phyloP scores from a whole-genome alignment of 768 basidiomycete species.

The Lactifluus subvellereus region DNA sequence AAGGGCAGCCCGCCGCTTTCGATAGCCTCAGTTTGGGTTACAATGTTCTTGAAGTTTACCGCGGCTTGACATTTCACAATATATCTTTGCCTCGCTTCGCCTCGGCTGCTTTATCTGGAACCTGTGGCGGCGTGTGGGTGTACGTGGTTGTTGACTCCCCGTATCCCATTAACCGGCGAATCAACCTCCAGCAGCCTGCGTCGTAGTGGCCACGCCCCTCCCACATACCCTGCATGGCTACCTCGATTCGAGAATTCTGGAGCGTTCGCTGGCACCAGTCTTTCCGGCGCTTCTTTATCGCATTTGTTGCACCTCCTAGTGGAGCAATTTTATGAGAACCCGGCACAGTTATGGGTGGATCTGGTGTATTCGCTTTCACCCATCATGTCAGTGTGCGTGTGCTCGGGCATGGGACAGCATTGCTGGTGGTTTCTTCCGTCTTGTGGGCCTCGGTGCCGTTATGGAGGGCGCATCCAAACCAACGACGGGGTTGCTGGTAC shows the following conservation, averaged over 20 bases:
- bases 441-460: slow-evolving; percentile 48
- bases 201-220: slow-evolving; percentile 34
- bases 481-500: slow-evolving; percentile 41
- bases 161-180: slow-evolving; percentile 25
- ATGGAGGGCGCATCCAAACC: slow-evolving; percentile 44
- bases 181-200: slow-evolving; percentile 28
- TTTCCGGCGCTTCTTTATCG: slow-evolving; percentile 30
- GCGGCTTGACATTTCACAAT: slow-evolving; percentile 4
- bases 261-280: slow-evolving; percentile 36
- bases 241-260: slow-evolving; percentile 32
- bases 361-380: slow-evolving; percentile 50
- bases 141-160: slow-evolving; percentile 19
- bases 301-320: slow-evolving; percentile 32
- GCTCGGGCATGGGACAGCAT: slow-evolving; percentile 44
- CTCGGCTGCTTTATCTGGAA: not conserved
- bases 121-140: slow-evolving; percentile 14
- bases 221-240: slow-evolving; percentile 28
- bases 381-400: slow-evolving; percentile 56
- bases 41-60: not conserved
- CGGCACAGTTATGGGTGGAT: slow-evolving; percentile 51
- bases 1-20: not conserved
- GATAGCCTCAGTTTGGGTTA: not conserved
- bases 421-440: slow-evolving; percentile 49
- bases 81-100: not conserved
- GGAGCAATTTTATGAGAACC: slow-evolving; percentile 40